Percentiles rank a stretch among this genome's conserved stretches.
Conservation (phyloP, 148 eudicot genomes). For the Suaeda aralocaspica region DNA sequence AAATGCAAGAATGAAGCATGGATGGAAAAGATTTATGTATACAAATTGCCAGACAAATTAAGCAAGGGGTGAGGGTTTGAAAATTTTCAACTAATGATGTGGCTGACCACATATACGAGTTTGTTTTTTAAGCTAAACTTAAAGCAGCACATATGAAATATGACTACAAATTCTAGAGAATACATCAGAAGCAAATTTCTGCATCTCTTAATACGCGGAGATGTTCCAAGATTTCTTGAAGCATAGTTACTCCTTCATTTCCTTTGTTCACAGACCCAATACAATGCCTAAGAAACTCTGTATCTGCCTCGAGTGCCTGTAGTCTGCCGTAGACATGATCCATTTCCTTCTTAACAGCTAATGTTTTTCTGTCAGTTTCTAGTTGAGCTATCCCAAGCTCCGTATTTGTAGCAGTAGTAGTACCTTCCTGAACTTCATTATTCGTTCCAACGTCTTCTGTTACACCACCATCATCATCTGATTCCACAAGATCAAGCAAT, state of each 20-base stretch:
- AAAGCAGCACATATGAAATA: no score
- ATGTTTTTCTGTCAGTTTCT: constrained; percentile 41
- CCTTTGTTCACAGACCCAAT: constrained; percentile 80
- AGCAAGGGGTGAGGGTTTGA: no score
- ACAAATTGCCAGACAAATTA: no score
- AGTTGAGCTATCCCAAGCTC: neutral
- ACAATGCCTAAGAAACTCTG: constrained; percentile 83
- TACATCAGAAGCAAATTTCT: constrained; percentile 26
- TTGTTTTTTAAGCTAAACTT: no score
- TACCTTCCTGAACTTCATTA: constrained; percentile 39
- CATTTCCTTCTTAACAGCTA: constrained; percentile 63
- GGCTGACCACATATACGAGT: no score
- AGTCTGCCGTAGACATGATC: constrained; percentile 77
- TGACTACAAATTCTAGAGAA: neutral
- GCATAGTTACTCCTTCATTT: constrained; percentile 68
- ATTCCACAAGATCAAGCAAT: constrained; percentile 37
- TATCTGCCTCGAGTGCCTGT: constrained; percentile 76
- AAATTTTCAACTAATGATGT: no score
- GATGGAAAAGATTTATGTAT: no score
- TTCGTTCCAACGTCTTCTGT: constrained; percentile 34
- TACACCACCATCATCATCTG: constrained; percentile 11
- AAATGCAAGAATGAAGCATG: no score
- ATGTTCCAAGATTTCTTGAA: constrained; percentile 79
- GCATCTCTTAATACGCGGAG: constrained; percentile 67
- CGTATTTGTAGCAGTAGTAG: no score